phyloP scores from a whole-genome alignment of 148 eudicot species.

The Vaccinium macrocarpon region DNA sequence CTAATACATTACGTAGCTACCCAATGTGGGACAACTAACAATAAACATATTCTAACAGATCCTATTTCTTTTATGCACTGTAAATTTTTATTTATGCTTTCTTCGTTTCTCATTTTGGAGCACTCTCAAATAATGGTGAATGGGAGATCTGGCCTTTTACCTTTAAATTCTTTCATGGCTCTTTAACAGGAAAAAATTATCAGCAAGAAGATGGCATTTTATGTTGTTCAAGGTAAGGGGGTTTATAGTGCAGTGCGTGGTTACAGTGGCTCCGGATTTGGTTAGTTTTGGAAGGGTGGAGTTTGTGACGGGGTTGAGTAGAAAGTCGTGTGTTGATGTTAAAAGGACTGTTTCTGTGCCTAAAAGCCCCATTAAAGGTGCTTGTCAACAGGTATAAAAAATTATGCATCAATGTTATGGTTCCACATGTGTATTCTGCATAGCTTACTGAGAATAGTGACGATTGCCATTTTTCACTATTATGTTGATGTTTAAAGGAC shows the following conservation, averaged over 20 bases:
- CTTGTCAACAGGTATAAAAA: constrained; percentile 68
- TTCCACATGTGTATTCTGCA: not conserved
- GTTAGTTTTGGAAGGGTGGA: constrained; percentile 80
- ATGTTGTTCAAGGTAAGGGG: constrained; percentile 61
- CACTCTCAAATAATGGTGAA: no score
- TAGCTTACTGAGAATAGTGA: not conserved
- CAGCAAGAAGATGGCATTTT: constrained; percentile 80
- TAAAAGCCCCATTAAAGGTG: constrained; percentile 47
- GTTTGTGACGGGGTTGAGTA: constrained; percentile 53
- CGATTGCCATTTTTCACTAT: no score
- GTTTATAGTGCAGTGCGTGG: constrained; percentile 74
- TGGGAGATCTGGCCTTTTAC: no score
- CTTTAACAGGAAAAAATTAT: constrained; percentile 7
- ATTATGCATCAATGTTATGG: not conserved
- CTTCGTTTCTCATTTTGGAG: no score
- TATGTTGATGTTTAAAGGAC: no score
- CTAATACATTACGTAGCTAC: no score
- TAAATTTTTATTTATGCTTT: no score
- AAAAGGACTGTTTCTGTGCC: constrained; percentile 70
- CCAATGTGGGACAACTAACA: no score
- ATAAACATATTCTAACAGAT: no score
- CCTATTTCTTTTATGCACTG: no score
- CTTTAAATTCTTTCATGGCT: no score
- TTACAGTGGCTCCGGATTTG: constrained; percentile 48
- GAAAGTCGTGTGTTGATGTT: constrained; percentile 65